A percentile compares a stretch with the other conserved stretches of the same genome.
phyloP scores from a whole-genome alignment of 768 basidiomycete genomes.

The Collybiopsis confluens region DNA sequence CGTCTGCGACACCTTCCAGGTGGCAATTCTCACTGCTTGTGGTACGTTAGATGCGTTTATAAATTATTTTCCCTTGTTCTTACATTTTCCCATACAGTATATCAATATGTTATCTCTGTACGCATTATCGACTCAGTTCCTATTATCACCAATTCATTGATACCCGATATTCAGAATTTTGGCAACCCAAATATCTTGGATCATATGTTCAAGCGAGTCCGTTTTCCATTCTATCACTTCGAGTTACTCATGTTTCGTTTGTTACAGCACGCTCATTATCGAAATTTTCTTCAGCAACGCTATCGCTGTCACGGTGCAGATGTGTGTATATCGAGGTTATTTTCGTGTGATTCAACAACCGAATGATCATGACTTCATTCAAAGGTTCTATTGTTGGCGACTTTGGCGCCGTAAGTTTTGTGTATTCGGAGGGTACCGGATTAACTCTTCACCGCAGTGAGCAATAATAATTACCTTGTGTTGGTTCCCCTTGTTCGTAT shows the following conservation, averaged over 20 bases:
- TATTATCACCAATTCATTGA: neutral
- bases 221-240: neutral
- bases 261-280: constrained; percentile 13
- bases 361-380: neutral
- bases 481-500: constrained; percentile 6
- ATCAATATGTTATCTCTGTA: constrained; percentile 2
- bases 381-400: constrained; percentile 6
- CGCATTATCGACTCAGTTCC: neutral
- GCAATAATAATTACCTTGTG: constrained; percentile 8
- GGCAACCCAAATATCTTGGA: constrained; percentile 6
- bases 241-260: neutral
- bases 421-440: no score
- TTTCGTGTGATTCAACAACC: neutral
- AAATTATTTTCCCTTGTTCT: neutral
- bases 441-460: constrained; percentile 2
- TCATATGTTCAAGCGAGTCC: constrained; percentile 1
- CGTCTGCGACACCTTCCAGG: constrained; percentile 12
- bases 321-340: neutral
- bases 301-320: constrained; percentile 11
- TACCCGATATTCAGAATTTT: constrained; percentile 4
- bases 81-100: neutral
- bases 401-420: constrained; percentile 5
- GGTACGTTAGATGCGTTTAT: neutral
- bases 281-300: constrained; percentile 13
- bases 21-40: constrained; percentile 8